These are phyloP conservation scores for Neonectria coccinea DNA, from an alignment of 2,329 filamentous ascomycete species.

Conservation along the genomic window DNA sequence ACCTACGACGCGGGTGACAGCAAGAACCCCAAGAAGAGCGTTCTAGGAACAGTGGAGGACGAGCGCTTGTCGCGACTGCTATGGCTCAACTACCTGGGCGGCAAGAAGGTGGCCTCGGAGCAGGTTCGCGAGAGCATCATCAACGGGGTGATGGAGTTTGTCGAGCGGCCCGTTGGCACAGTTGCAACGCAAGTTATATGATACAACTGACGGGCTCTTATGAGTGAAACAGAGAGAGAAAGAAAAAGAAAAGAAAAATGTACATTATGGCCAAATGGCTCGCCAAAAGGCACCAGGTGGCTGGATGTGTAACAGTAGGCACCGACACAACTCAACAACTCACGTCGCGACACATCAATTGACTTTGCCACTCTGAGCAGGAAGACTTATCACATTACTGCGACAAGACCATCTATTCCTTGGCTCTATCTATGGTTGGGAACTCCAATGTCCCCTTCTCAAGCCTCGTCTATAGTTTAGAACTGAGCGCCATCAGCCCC, in stretches of 20 bases:
- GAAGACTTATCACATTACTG: conserved; percentile 8
- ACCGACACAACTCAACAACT: conserved; percentile 31
- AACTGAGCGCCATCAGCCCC: conserved; percentile 38
- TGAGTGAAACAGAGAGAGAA: conserved; percentile 7
- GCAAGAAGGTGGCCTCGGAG: conserved; percentile 88
- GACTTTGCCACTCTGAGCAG: conserved; percentile 19
- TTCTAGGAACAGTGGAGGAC: conserved; percentile 79
- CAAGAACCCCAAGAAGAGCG: conserved; percentile 58
- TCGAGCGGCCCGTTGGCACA: conserved; percentile 87
- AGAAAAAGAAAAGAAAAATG: conserved; percentile 27
- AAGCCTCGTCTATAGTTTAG: conserved; percentile 37
- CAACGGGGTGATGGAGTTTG: conserved; percentile 87
- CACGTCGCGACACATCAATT: conserved; percentile 33
- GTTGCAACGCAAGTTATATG: conserved; percentile 78
- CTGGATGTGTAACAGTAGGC: conserved; percentile 41
- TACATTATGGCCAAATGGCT: conserved; percentile 25
- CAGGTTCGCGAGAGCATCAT: conserved; percentile 83
- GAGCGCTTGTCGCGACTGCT: conserved; percentile 83
- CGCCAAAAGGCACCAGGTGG: conserved; percentile 5
- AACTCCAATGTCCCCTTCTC: conserved; percentile 9
- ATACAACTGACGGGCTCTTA: background rate
- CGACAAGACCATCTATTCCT: conserved; percentile 16
- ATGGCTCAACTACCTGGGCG: conserved; percentile 92
- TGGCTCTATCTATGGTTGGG: conserved; percentile 1
- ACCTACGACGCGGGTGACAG: conserved; percentile 74